These are phyloP conservation scores for Aureobasidium sp. DNA, from an alignment of 2,329 filamentous ascomycete species.

Conservation along the genomic window DNA sequence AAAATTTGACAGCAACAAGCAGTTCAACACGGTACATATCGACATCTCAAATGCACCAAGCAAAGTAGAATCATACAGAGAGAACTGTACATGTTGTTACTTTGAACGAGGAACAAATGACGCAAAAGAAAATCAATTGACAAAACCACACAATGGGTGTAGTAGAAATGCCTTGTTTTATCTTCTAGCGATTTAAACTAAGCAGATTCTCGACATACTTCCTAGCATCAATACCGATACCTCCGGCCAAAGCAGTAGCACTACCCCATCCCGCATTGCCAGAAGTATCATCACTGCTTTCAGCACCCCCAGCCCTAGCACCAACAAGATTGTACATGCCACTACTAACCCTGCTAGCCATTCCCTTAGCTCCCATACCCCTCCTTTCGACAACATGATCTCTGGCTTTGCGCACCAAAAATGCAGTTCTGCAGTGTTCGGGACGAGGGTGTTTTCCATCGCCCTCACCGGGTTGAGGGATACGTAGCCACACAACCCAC, in stretches of 20 bases:
- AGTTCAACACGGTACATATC: too few species aligned
- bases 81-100: too few species aligned
- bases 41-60: too few species aligned
- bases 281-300: conserved; percentile 23
- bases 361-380: conserved; percentile 23
- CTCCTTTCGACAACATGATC: conserved; percentile 24
- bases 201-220: conserved; percentile 67
- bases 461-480: conserved; percentile 28
- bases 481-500: conserved; percentile 61
- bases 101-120: too few species aligned
- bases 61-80: too few species aligned
- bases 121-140: too few species aligned
- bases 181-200: conserved; percentile 47
- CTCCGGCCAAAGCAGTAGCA: conserved; percentile 57
- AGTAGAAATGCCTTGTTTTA: too few species aligned
- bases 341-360: conserved; percentile 21
- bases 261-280: conserved; percentile 45
- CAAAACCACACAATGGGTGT: too few species aligned
- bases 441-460: not conserved
- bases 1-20: too few species aligned
- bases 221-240: conserved; percentile 70
- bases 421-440: conserved; percentile 33
- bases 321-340: conserved; percentile 18
- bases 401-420: conserved; percentile 36
- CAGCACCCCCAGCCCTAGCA: conserved; percentile 22